Evolutionary conservation across 2,329 filamentous ascomycete genomes (phyloP), one percentile per base, ranked within the genome.

Genomic region (Fusarium torreyae): DNA sequence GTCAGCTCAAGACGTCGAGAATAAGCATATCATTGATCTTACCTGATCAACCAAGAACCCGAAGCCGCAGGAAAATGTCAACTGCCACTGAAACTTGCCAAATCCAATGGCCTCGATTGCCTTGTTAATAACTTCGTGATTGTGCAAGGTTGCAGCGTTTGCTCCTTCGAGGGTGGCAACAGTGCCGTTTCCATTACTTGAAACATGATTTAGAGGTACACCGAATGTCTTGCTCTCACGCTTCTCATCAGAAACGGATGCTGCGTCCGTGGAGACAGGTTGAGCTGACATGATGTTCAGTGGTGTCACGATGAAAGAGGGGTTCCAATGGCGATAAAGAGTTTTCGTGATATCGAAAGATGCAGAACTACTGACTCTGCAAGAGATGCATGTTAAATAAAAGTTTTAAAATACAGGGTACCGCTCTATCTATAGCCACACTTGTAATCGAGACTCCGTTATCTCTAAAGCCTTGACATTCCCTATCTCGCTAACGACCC

Each of bases 11-110:
- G 10, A 5, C 3, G 4, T 31, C 28, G 28, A 31, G 28, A 10
- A 31, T 31, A 13, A 31, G 3, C 10, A 31, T 3, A 31, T 31
- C 3, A 31, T 31, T 31, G 10, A 31, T 31, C 28, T 31, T 31
- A 52, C 50, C 38, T 52, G 50, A 3, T 52, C 50, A 3, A 52
- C 50, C 0, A 52, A 8, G 7, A 52, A 52, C 2, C 50, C 50
- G 3, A 52, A 52, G 13, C 50, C 50, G 10, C 38, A 52, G 4
- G 50, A 52, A 13, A 52, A 52, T 0, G 50, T 52, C 1, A 52
- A 15, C 10, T 52, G 50, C 50, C 38, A 52, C 20, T 52, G 50
- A 15, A 44, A 52, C 18, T 44, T 52, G 36, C 50, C 50, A 7
- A 52, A 52, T 2, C 50, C 50, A 33, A 52, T 52, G 11, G 38